phyloP scores from a whole-genome alignment of 208 protist species.

The Endotrypanum monterogeii region DNA sequence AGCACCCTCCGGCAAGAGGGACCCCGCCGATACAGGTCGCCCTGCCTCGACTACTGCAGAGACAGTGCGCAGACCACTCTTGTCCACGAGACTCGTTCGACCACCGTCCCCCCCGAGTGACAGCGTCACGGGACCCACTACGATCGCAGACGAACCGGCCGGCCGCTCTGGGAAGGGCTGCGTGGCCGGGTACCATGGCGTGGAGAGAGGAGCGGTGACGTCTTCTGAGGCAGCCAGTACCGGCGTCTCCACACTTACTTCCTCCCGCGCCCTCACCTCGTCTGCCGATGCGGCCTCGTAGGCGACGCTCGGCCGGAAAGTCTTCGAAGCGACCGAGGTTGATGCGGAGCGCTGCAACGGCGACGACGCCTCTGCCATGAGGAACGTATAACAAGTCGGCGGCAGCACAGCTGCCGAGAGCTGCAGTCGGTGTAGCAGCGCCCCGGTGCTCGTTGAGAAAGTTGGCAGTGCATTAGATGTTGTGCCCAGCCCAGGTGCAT shows the following conservation, averaged over 20 bases:
- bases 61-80: not conserved
- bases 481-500: not conserved
- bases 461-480: not conserved
- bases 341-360: not conserved
- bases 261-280: not conserved
- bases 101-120: not conserved
- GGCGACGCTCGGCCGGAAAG: not conserved
- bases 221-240: not conserved
- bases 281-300: not conserved
- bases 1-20: not conserved
- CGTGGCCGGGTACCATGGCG: not conserved
- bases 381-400: constrained; percentile 17
- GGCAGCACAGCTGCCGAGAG: constrained; percentile 9
- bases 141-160: not conserved
- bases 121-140: not conserved
- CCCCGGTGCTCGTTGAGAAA: not conserved
- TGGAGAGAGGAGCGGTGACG: not conserved
- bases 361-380: constrained; percentile 7
- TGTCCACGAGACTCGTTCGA: not conserved
- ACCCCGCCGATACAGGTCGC: not conserved
- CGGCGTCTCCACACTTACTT: not conserved
- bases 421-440: constrained; percentile 5
- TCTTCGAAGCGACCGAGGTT: not conserved
- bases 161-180: not conserved
- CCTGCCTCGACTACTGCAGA: not conserved